Conservation (phyloP, 768 basidiomycete genomes). For the Termitomyces sp. region DNA sequence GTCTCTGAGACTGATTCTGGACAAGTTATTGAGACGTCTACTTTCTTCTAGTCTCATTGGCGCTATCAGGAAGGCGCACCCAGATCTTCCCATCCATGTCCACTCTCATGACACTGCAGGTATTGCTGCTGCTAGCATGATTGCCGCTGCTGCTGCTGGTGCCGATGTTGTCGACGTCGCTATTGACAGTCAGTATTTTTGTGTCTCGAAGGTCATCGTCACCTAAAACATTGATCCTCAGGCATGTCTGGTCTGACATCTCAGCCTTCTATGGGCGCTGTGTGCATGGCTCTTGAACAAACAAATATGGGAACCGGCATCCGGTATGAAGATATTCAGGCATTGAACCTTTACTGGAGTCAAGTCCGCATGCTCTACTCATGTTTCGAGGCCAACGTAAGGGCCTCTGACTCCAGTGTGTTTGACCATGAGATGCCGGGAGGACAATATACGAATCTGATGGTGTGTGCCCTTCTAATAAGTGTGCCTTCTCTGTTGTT, state of each 20-base stretch:
- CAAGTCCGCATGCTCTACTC: conserved; percentile 92
- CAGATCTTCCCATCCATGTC: conserved; percentile 97
- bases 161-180: conserved; percentile 98
- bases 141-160: conserved; percentile 93
- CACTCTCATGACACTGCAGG: conserved; percentile 99
- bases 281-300: conserved; percentile 93
- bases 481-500: conserved; percentile 14
- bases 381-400: conserved; percentile 98
- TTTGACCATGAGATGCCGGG: conserved; percentile 99
- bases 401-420: conserved; percentile 95
- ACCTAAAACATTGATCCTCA: conserved; percentile 24
- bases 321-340: conserved; percentile 93
- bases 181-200: conserved; percentile 77
- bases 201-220: neutral
- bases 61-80: conserved; percentile 92
- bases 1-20: conserved; percentile 19
- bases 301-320: conserved; percentile 92
- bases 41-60: conserved; percentile 67
- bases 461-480: conserved; percentile 42
- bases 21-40: neutral
- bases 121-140: conserved; percentile 96
- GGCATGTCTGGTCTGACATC: conserved; percentile 99
- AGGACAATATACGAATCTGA: conserved; percentile 91
- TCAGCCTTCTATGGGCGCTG: conserved; percentile 98
- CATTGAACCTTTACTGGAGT: conserved; percentile 96